A percentile compares a stretch with the other conserved stretches of the same genome.
These are phyloP conservation scores for Sisymbrium altissimum DNA, from an alignment of 345 rosid genomes.

Conservation along the genomic window DNA sequence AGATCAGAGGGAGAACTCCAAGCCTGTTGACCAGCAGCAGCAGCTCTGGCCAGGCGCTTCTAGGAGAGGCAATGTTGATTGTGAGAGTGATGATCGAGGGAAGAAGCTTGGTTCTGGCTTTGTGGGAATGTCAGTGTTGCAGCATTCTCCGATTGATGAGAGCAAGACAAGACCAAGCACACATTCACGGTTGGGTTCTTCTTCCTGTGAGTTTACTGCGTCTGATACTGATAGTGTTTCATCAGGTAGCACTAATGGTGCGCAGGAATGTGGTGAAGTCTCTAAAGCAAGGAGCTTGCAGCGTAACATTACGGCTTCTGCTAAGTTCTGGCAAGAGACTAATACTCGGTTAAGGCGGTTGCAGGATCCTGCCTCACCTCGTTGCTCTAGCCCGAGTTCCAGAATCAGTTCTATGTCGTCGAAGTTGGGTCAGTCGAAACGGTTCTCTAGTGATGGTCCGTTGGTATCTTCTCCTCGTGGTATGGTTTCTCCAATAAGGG, in stretches of 20 bases:
- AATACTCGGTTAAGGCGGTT: conserved; percentile 81
- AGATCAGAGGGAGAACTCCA: conserved; percentile 63
- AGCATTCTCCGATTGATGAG: too few species aligned
- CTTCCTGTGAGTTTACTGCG: conserved; percentile 51
- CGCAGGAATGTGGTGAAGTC: conserved; percentile 43
- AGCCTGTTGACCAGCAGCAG: too few species aligned
- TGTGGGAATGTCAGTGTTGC: too few species aligned
- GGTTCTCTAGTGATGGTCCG: conserved; percentile 58
- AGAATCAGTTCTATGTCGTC: conserved; percentile 50
- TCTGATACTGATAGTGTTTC: conserved; percentile 83
- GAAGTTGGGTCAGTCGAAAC: conserved; percentile 59
- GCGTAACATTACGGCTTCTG: conserved; percentile 50
- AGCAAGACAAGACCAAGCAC: too few species aligned
- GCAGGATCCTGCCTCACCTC: conserved; percentile 81
- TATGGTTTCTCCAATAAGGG: conserved; percentile 58
- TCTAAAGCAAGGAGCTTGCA: conserved; percentile 43
- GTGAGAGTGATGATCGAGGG: too few species aligned
- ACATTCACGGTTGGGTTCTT: neutral
- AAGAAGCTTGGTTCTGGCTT: too few species aligned
- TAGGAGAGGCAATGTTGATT: too few species aligned
- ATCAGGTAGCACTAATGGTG: conserved; percentile 66
- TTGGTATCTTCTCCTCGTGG: conserved; percentile 53
- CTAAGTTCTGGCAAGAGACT: conserved; percentile 96
- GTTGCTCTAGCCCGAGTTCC: conserved; percentile 55
- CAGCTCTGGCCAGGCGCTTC: conserved; percentile 78